Evolutionary conservation across 1,284 basidiomycete species (phyloP).

Genomic region (Mycena citricolor): DNA sequence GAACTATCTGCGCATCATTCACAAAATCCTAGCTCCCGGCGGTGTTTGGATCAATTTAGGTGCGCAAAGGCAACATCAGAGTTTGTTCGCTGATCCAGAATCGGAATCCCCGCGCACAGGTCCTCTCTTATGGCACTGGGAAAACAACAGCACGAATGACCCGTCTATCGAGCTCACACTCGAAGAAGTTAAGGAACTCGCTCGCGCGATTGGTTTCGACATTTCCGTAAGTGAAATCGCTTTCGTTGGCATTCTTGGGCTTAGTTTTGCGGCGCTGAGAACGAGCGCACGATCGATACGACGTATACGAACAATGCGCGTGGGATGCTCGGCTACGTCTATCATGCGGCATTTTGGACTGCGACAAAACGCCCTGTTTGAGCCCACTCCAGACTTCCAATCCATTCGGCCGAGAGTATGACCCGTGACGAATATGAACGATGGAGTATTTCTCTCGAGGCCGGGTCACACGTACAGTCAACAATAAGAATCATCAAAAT

Average conservation of each 20-base stretch:
- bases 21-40: conserved; percentile 75
- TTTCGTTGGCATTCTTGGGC: background rate
- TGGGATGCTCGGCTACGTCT: conserved; percentile 88
- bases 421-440: no score
- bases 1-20: conserved; percentile 85
- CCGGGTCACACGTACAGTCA: no score
- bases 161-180: conserved; percentile 87
- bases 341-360: conserved; percentile 83
- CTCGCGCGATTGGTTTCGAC: conserved; percentile 78
- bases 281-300: conserved; percentile 77
- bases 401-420: no score
- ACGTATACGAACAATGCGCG: conserved; percentile 86
- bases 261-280: conserved; percentile 42
- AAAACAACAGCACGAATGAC: conserved; percentile 80
- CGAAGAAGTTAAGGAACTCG: conserved; percentile 83
- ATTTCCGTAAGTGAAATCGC: conserved; percentile 58
- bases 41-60: conserved; percentile 93
- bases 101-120: conserved; percentile 50
- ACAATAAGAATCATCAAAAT: no score
- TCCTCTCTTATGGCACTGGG: conserved; percentile 95
- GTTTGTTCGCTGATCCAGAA: no score
- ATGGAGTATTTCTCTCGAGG: no score
- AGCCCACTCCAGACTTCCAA: no score
- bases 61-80: no score
- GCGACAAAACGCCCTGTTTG: no score